A percentile compares a stretch with the other conserved stretches of the same genome.
phyloP scores from a whole-genome alignment of 805 yeast species.

The Pichia sporocuriosa region DNA sequence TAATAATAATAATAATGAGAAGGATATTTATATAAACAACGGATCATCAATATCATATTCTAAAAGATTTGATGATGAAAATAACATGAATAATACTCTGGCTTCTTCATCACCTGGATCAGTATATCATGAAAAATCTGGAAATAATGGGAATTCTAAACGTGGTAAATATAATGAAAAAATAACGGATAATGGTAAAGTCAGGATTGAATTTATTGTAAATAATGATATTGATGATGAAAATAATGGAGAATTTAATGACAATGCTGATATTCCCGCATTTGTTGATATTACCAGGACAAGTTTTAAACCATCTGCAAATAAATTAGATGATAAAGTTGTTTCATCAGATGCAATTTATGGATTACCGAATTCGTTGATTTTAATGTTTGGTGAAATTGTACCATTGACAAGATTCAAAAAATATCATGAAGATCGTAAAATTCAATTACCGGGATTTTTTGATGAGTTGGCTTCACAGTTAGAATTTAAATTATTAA shows the following conservation, averaged over 20 bases:
- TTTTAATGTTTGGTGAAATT: conserved; percentile 64
- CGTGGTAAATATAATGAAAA: conserved; percentile 36
- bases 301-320: conserved; percentile 33
- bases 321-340: conserved; percentile 46
- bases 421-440: conserved; percentile 39
- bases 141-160: conserved; percentile 2
- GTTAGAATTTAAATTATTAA: conserved; percentile 44
- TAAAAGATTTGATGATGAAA: background rate
- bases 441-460: conserved; percentile 29
- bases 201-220: conserved; percentile 38
- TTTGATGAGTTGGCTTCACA: conserved; percentile 30
- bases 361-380: conserved; percentile 78
- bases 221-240: conserved; percentile 23
- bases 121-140: background rate
- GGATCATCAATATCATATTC: conserved; percentile 7
- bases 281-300: conserved; percentile 39
- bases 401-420: conserved; percentile 61
- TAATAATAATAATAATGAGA: conserved; percentile 1
- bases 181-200: conserved; percentile 40
- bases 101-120: conserved; percentile 7
- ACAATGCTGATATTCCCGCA: conserved; percentile 27
- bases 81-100: background rate
- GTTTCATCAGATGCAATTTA: conserved; percentile 75
- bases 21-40: conserved; percentile 1
- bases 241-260: conserved; percentile 6